Base-by-base conservation (phyloP, 768 basidiomycete species). In the Candolleomyces eurysporus region DNA sequence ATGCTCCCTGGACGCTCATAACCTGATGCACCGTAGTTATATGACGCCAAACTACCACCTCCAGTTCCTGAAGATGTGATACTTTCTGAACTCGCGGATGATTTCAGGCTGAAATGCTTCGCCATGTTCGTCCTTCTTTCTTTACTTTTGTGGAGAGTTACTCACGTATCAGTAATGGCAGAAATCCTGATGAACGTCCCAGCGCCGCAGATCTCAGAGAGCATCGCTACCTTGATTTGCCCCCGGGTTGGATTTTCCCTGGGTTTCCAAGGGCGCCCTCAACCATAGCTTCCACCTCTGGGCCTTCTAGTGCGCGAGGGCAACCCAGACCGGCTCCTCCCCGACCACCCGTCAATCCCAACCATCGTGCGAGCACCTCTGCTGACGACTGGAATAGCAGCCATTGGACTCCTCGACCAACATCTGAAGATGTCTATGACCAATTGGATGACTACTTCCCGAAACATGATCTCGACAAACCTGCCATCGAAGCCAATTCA, bases 381-480 rank as follows among this genome's bases (percentile, higher is more conserved):
- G 85, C 82, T 14, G 80, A 83, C 63, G 79, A 78, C 56, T 78
- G 82, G 63, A 88, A 86, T 66, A 81, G 83, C 60, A 89, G 90
- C 21, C 36, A 36, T 6, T 97, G 94, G 95, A 91, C 92, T 42
- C 87, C 89, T 62, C 91, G 95, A 67, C 96, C 96, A 31, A 85
- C 89, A 49, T 87, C 95, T 0, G 97, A 98, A 75, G 91, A 92
- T 66, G 90, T 99, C 48, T 94, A 94, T 70, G 91, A 98, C 48
- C 87, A 91, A 59, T 82, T 99, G 8, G 93, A 98, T 66, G 88
- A 90, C 63, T 98, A 92, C 79, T 99, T 99, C 82, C 96, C 96
- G 0, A 88, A 91, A 65, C 92, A 97, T 70, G 95, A 98, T 69
- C 85, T 98, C 52, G 97, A 98, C 73, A 91, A 94, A 70, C 95